Conservation (phyloP, 352 stramenopile species). For the Globisporangium uncinulatum region DNA sequence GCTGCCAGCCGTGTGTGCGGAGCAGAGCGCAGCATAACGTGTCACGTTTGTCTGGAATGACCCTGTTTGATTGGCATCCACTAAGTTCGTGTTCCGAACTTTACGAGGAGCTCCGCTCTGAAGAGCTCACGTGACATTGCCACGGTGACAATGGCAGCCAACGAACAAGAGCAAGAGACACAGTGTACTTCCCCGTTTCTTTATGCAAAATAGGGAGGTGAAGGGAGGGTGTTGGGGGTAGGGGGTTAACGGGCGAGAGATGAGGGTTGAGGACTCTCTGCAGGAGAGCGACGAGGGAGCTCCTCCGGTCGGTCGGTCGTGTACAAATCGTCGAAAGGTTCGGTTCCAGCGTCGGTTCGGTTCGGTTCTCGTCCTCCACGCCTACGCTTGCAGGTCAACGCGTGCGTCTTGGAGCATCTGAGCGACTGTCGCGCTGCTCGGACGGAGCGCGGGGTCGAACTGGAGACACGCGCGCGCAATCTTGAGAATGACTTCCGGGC, state of each 20-base stretch:
- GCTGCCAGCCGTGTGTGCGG: not conserved
- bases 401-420: constrained; percentile 78
- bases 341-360: no score
- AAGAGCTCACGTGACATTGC: not conserved
- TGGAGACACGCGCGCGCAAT: constrained; percentile 82
- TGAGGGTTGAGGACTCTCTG: not conserved
- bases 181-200: constrained; percentile 5
- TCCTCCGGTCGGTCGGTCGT: not conserved
- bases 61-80: not conserved
- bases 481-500: constrained; percentile 37
- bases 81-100: not conserved
- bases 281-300: not conserved
- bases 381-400: constrained; percentile 38
- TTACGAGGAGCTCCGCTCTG: not conserved
- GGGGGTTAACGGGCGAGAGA: not conserved
- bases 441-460: constrained; percentile 78
- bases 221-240: not conserved
- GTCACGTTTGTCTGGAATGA: not conserved
- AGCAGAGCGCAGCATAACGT: not conserved
- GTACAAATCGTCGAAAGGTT: constrained; percentile 2
- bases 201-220: constrained; percentile 7
- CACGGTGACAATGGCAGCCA: no score
- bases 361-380: no score
- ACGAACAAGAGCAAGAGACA: not conserved
- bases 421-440: constrained; percentile 57